Conservation (phyloP, 139 green algal genomes). For the Asterochloris erici region DNA sequence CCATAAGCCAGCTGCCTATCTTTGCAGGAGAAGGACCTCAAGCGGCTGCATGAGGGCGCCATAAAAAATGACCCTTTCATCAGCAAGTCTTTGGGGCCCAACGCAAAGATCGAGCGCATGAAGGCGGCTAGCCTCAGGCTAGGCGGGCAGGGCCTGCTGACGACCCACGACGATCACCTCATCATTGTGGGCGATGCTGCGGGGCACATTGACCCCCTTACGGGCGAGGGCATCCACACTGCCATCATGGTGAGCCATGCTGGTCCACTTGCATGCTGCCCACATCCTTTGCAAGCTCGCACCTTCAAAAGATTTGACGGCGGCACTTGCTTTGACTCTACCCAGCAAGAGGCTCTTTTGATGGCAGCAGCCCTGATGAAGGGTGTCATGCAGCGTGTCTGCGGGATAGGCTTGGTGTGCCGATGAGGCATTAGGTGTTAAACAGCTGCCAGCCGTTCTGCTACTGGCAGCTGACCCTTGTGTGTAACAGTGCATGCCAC, state of each 20-base stretch:
- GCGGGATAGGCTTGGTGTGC: no score
- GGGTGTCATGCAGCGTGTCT: no score
- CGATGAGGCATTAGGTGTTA: no score
- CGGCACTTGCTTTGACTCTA: no score
- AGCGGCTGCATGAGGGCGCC: slow-evolving; percentile 80
- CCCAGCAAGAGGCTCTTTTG: no score
- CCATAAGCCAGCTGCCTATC: neutral
- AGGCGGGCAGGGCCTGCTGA: slow-evolving; percentile 63
- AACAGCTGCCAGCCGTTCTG: no score
- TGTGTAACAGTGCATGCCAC: no score
- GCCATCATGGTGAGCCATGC: slow-evolving; percentile 75
- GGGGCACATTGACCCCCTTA: slow-evolving; percentile 89
- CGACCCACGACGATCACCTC: slow-evolving; percentile 80
- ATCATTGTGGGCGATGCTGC: slow-evolving; percentile 88
- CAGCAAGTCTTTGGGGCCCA: slow-evolving; percentile 71
- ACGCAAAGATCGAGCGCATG: slow-evolving; percentile 91
- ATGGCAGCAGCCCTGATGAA: no score
- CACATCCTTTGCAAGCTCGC: no score
- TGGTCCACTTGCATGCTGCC: neutral
- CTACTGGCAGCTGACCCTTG: no score
- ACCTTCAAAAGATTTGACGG: no score
- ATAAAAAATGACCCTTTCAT: slow-evolving; percentile 84
- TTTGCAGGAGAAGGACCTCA: slow-evolving; percentile 65
- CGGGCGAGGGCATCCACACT: slow-evolving; percentile 88
- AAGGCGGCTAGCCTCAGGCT: slow-evolving; percentile 73